Evolutionary conservation across 306 rosid genomes (phyloP).

Genomic region (Pueraria montana): DNA sequence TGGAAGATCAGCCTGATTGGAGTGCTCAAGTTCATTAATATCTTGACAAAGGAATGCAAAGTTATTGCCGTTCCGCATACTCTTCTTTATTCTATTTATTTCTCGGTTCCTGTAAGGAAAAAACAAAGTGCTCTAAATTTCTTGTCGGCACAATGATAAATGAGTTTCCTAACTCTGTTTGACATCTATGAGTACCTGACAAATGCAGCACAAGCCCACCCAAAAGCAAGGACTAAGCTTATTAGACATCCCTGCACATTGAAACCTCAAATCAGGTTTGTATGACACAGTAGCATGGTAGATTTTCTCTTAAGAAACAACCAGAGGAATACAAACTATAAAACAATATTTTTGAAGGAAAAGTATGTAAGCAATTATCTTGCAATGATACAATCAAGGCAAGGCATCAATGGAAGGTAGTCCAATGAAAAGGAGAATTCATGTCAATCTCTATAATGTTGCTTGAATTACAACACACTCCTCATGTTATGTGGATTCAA

Average conservation of each 20-base stretch:
- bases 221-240: conserved; percentile 76
- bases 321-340: neutral
- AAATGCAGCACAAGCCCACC: conserved; percentile 89
- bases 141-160: neutral
- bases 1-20: conserved; percentile 80
- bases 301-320: conserved; percentile 25
- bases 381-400: neutral
- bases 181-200: conserved; percentile 69
- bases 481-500: too few species aligned
- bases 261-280: conserved; percentile 1
- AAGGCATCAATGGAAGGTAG: neutral
- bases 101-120: conserved; percentile 77
- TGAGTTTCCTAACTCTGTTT: conserved; percentile 25
- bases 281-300: conserved; percentile 1
- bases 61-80: conserved; percentile 68
- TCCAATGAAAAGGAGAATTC: neutral
- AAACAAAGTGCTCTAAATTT: conserved; percentile 14
- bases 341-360: neutral
- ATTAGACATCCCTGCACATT: conserved; percentile 81
- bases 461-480: too few species aligned
- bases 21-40: conserved; percentile 87
- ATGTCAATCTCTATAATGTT: too few species aligned
- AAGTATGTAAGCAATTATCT: neutral
- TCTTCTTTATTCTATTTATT: conserved; percentile 69
- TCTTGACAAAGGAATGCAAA: conserved; percentile 86